phyloP scores from a whole-genome alignment of 768 basidiomycete genomes.

The Kwoniella sp. region DNA sequence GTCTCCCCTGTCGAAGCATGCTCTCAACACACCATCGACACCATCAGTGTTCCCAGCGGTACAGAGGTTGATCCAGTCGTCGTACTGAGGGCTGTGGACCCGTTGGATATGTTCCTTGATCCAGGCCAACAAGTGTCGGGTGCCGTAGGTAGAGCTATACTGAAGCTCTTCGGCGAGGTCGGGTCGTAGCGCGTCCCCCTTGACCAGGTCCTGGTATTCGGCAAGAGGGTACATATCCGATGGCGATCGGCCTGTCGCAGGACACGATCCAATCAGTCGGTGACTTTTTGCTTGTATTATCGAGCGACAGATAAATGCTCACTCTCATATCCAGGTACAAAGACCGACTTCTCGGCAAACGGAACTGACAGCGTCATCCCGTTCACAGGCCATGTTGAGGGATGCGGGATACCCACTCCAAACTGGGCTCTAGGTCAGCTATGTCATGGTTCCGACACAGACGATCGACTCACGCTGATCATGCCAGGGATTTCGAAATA shows the following conservation, averaged over 20 bases:
- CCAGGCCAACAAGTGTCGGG: constrained; percentile 36
- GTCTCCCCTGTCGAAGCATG: constrained; percentile 46
- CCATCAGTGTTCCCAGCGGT: constrained; percentile 75
- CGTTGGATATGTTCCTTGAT: constrained; percentile 39
- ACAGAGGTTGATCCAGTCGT: constrained; percentile 63
- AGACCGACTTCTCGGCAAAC: constrained; percentile 42
- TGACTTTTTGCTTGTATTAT: no score
- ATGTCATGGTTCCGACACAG: no score
- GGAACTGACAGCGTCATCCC: constrained; percentile 48
- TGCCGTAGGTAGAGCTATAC: constrained; percentile 39
- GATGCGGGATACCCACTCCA: constrained; percentile 45
- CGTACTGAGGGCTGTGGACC: constrained; percentile 59
- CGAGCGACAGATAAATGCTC: constrained; percentile 16
- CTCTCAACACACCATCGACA: constrained; percentile 35
- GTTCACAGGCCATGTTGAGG: constrained; percentile 48
- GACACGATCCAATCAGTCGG: not conserved
- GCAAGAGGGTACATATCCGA: constrained; percentile 35
- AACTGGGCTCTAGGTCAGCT: constrained; percentile 26
- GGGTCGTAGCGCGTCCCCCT: constrained; percentile 33
- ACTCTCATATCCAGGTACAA: constrained; percentile 43
- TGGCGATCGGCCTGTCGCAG: constrained; percentile 11
- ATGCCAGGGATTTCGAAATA: constrained; percentile 39
- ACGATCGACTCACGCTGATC: constrained; percentile 37
- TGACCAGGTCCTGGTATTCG: constrained; percentile 29
- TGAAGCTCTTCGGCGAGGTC: constrained; percentile 40